These are phyloP conservation scores for Chaetomiaceae sp. DNA, from an alignment of 2,329 filamentous ascomycete species.

Conservation along the genomic window DNA sequence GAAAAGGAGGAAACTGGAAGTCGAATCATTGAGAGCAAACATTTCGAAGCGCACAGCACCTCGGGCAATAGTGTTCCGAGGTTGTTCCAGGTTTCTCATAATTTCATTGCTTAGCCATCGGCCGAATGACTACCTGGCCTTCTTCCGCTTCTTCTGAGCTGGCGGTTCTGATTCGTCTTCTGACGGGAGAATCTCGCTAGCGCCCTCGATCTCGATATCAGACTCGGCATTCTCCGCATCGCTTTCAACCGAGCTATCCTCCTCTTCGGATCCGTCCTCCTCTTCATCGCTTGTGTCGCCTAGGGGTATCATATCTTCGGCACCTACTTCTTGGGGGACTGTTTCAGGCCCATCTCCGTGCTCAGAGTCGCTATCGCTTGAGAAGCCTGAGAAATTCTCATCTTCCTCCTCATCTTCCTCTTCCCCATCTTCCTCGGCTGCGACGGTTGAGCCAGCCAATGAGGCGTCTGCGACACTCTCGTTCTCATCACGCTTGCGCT, in stretches of 20 bases:
- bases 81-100: background rate
- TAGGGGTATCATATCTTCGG: constrained; percentile 46
- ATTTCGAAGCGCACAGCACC: background rate
- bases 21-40: no score
- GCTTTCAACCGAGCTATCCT: constrained; percentile 40
- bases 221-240: constrained; percentile 32
- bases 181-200: constrained; percentile 23
- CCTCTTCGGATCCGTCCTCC: constrained; percentile 38
- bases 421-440: constrained; percentile 21
- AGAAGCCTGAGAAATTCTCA: constrained; percentile 48
- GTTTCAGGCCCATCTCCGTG: constrained; percentile 16
- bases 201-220: constrained; percentile 24
- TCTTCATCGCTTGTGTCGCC: constrained; percentile 33
- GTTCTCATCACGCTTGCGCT: constrained; percentile 62
- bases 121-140: constrained; percentile 15
- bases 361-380: constrained; percentile 38
- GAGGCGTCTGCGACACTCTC: constrained; percentile 40
- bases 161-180: constrained; percentile 23
- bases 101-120: constrained; percentile 9
- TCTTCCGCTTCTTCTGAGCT: constrained; percentile 23
- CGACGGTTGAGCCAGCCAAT: constrained; percentile 25
- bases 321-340: constrained; percentile 37
- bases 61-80: background rate
- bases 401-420: constrained; percentile 31
- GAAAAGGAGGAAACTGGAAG: no score